Base-by-base conservation (phyloP, 768 basidiomycete genomes). In the Lactarius deliciosus region DNA sequence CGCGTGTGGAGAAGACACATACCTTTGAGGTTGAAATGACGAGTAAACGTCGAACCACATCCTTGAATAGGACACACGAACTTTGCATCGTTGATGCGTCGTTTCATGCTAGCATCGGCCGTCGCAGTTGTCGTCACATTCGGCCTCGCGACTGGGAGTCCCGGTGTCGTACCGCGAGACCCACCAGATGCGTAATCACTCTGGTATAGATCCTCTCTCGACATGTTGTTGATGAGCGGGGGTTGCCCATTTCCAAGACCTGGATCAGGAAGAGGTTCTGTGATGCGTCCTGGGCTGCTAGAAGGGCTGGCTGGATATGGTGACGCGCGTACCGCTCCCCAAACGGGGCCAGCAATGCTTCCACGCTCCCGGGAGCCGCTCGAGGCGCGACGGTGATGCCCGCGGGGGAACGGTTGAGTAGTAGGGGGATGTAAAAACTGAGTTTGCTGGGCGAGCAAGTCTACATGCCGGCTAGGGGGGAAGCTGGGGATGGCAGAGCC, bases 31-130 rank as follows among this genome's bases (percentile, higher is more conserved):
- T 97, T 97, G 80, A 97, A 97, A 74, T 93, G 90, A 73, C 93
- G 80, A 50, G 96, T 97, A 77, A 98, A 98, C n/a, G 95, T 96
- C 76, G 92, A 94, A 55, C 93, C 94, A 79, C 95, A 98, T 15
- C 94, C 94, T 11, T 93, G 92, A 18, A 98, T 93, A 5, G 96
- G 95, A 77, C 95, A 98, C 66, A 84, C 77, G 74, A 96, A 96
- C 69, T 85, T 88, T 54, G 94, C 95, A 60, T 94, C 91, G 74
- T 92, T 91, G 73, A 94, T 96, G 71, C 95, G 81, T 64, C 95
- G 80, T 70, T 86, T 88, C 73, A 91, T 87, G 70, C 90, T 91
- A 4, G 95, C 95, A 74, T 91, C 89, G 59, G 89, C 88, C 57
- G 95, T 97, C 66, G 93, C 88, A 47, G 88, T 87, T 41, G 94